Base-by-base conservation (phyloP, 2,329 filamentous ascomycete genomes). In the Diaporthe australafricana region DNA sequence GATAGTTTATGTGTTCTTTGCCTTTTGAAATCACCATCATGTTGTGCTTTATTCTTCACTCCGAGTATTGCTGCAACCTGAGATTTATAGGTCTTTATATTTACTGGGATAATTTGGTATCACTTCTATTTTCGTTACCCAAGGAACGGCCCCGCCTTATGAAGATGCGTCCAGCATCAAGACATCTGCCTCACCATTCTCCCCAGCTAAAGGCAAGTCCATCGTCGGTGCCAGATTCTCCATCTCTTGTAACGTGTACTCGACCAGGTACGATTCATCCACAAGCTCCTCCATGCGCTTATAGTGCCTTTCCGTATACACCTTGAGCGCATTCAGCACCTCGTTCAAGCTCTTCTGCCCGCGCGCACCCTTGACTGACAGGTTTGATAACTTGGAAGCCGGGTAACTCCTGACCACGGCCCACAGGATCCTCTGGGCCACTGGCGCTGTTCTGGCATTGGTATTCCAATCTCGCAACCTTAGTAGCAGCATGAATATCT, bases 401-500 rank as follows among this genome's bases (percentile, higher is more conserved):
- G 95, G 93, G 78, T 98, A 97, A 72, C 91, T 93, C 75, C 91
- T 90, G 66, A 98, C 90, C 9, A 99, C 79, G 1, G 93, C 90
- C 85, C 91, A 93, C 9, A 99, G 84, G 17, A 99, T 92, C 42
- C 92, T 90, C 82, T 99, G 96, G 1, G 96, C 93, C 1, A 98
- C 91, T 6, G 91, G 89, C 0, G 95, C 92, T 4, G 94, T 97
- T 73, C 94, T 89, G 0, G 94, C 95, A 77, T 98, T 98, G 5
- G 96, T 97, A 80, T 99, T 99, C 96, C 96, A 99, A 83, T 99
- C 96, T 56, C 97, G 89, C 55, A 98, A 83, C 72, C 96, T 88
- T 47, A 96, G 86, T 0, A 99, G 88, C 17, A 99, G 88, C 8
- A 90, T 86, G 82, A 94, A 97, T 17, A 99, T 88, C 80, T 98